Evolutionary conservation across 2,329 filamentous ascomycete genomes (phyloP).

Genomic region (Xylaria digitata): DNA sequence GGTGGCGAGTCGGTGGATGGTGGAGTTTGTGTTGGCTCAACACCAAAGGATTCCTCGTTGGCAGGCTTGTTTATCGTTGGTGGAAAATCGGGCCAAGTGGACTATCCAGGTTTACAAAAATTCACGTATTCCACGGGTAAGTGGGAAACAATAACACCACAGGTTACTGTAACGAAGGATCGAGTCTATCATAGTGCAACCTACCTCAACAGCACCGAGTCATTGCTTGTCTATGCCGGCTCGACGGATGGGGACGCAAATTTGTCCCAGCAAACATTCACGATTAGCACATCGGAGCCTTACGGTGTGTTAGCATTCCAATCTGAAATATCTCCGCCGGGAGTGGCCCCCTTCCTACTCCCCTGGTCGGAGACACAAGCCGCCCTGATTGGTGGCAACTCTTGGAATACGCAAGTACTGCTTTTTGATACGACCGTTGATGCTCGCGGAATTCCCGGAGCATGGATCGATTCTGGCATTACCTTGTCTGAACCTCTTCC

Average conservation of each 20-base stretch:
- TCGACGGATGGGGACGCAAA: constrained; percentile 68
- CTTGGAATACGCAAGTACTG: constrained; percentile 74
- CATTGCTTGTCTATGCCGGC: constrained; percentile 85
- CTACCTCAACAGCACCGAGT: constrained; percentile 76
- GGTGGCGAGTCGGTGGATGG: constrained; percentile 78
- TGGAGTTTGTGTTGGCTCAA: constrained; percentile 79
- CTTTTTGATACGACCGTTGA: constrained; percentile 68
- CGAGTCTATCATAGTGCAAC: constrained; percentile 79
- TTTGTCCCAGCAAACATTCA: constrained; percentile 79
- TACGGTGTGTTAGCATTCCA: constrained; percentile 70
- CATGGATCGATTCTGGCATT: constrained; percentile 75
- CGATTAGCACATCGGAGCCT: constrained; percentile 73
- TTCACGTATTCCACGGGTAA: constrained; percentile 65
- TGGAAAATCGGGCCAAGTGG: constrained; percentile 66
- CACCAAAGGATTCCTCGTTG: constrained; percentile 66
- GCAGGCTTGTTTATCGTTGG: constrained; percentile 84
- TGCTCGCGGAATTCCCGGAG: constrained; percentile 52
- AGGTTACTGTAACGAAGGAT: constrained; percentile 69
- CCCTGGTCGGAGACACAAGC: constrained; percentile 78
- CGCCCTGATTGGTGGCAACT: constrained; percentile 78
- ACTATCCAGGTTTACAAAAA: constrained; percentile 81
- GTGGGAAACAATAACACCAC: constrained; percentile 61
- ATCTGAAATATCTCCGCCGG: constrained; percentile 68
- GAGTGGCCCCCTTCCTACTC: constrained; percentile 76
- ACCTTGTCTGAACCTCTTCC: constrained; percentile 70